Base-by-base conservation (phyloP, 1,284 basidiomycete species). In the Caloboletus firmus region DNA sequence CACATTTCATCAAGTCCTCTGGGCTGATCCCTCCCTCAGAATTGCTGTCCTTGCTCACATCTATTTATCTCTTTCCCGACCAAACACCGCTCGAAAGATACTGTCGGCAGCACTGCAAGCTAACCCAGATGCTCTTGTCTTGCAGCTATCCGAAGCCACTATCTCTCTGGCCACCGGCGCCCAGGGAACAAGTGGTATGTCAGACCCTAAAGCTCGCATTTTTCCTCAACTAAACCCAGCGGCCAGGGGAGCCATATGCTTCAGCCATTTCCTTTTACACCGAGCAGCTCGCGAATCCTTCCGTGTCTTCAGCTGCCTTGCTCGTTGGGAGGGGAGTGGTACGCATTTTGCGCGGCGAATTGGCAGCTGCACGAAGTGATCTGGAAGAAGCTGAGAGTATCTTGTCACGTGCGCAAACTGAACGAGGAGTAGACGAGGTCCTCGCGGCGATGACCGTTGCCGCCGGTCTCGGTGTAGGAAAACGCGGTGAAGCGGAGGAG, bases 121-220 rank as follows among this genome's bases (percentile, higher is more conserved):
- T 79, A 91, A 91, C 4, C 93, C 94, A 67, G 95, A 97, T 71
- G 89, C 93, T 61, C 81, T 93, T 34, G 81, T 97, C 31, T 79
- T 97, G 15, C 93, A 96, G 69, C 81, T 91, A 61, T 92, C 95
- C 58, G 93, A 96, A 74, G 91, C 94, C 10, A 86, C 85, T 57
- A 89, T 97, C 55, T 87, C 88, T 13, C 82, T 97, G 54, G 84
- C 85, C 46, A 89, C 90, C 1, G 91, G 91, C 18, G 80, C 86
- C 57, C 85, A 93, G 63, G 76, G 70, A 64, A 66, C 65, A n/a
- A 69, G 65, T 13, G 70, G 69, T 54, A 28, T 20, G 57, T 46
- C 12, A 11, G 35, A 20, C 41, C 24, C 5, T 5, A 31, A 24
- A 8, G 9, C 13, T 24, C n/a, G 2, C 6, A 28, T n/a, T n/a